Base-by-base conservation (phyloP, 139 green algal species). In the Edaphochlamys debaryana region DNA sequence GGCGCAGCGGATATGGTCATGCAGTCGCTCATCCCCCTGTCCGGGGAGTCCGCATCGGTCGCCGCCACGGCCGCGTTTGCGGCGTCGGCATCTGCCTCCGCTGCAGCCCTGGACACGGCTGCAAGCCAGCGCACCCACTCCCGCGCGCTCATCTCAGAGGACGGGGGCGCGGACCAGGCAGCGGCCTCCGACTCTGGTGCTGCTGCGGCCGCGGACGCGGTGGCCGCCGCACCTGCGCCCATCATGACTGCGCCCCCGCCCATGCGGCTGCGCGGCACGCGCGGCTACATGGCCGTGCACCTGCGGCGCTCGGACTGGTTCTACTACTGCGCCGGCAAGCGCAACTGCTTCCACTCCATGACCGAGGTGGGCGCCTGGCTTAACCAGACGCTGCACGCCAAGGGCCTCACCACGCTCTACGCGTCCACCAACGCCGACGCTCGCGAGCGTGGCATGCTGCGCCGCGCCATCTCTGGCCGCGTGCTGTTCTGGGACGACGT, bases 401-500 rank as follows among this genome's bases (percentile, higher is more conserved):
- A 27, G 13, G 67, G 67, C 29, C 27, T 85, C 38, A 67, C 52
- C 54, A 77, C 79, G 36, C 17, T 85, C 29, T 85, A 85, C 79
- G 37, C 70, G 0, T 69, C 67, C 6, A 85, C 79, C 36, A 85
- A 85, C n/a, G 79, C 79, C 20, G 79, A 85, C 37, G 23, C 6
- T n/a, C 50, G 79, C 9, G 79, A 85, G 36, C 60, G 42, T 52
- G n/a, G n/a, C 45, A 85, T 85, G 79, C 79, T 82, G 82, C 71
- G 71, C 15, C 72, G 63, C 3, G 79, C 67, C 13, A 29, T 77
- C 4, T 11, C 13, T 8, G 79, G 67, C 23, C 58, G 67, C 3
- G 79, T 85, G 67, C 54, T 85, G 41, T 78, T 62, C 48, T 85
- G 79, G 79, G 67, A 77, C 36, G 67, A 85, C 50, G 79, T 74